phyloP scores from a whole-genome alignment of 768 basidiomycete species.

The Amanita pseudoporphyria region DNA sequence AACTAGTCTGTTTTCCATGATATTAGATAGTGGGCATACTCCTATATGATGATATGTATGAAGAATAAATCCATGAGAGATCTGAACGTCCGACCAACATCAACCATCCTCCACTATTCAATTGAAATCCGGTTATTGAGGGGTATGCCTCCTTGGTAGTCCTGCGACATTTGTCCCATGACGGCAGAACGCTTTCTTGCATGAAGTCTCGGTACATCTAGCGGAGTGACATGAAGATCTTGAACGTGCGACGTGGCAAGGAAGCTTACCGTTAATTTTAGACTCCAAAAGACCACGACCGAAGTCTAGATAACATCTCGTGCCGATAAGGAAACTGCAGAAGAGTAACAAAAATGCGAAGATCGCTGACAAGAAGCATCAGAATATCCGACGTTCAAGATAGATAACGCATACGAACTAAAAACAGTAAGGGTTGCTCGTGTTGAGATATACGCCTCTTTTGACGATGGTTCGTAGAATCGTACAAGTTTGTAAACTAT shows the following conservation, averaged over 20 bases:
- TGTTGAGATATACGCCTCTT: constrained; percentile 53
- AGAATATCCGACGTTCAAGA: background rate
- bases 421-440: constrained; percentile 73
- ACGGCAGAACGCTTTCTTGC: constrained; percentile 29
- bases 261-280: constrained; percentile 64
- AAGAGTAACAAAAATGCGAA: constrained; percentile 68
- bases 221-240: constrained; percentile 1
- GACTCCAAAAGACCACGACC: constrained; percentile 67
- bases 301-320: constrained; percentile 77
- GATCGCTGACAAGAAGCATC: constrained; percentile 38
- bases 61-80: background rate
- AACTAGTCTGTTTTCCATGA: background rate
- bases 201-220: constrained; percentile 41
- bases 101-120: constrained; percentile 34
- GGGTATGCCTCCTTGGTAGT: constrained; percentile 44
- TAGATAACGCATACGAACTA: constrained; percentile 35
- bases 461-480: constrained; percentile 59
- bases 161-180: constrained; percentile 36
- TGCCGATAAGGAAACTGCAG: constrained; percentile 63
- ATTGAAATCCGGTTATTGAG: constrained; percentile 67
- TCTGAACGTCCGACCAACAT: no score
- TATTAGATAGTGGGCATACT: background rate
- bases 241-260: constrained; percentile 1
- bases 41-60: background rate
- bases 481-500: constrained; percentile 80